A percentile compares a stretch with the other conserved stretches of the same genome.
phyloP scores from a whole-genome alignment of 2,329 filamentous ascomycete genomes.

The Phyllosticta capitalensis region DNA sequence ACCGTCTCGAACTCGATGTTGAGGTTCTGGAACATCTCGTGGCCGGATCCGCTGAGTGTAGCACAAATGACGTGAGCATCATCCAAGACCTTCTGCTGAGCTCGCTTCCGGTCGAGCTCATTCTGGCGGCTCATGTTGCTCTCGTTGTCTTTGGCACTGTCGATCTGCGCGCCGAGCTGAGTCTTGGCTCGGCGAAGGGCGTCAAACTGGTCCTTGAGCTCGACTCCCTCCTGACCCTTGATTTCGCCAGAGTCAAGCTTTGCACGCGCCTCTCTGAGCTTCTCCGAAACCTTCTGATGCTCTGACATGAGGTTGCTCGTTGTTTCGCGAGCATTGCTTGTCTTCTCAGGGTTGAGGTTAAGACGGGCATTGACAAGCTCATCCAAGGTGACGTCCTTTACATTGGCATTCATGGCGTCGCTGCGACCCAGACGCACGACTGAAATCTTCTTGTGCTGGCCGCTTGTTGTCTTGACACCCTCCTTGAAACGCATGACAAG shows the following conservation, averaged over 20 bases:
- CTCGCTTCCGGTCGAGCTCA: constrained; percentile 71
- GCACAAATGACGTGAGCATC: constrained; percentile 88
- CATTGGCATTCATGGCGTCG: constrained; percentile 83
- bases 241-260: constrained; percentile 54
- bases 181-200: constrained; percentile 67
- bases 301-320: constrained; percentile 61
- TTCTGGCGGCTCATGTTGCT: constrained; percentile 72
- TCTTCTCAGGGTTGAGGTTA: constrained; percentile 31
- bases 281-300: constrained; percentile 51
- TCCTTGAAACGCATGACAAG: constrained; percentile 84
- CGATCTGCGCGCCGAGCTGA: constrained; percentile 71
- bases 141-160: constrained; percentile 76
- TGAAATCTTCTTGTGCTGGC: constrained; percentile 65
- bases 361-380: constrained; percentile 75
- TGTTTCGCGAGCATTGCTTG: constrained; percentile 39
- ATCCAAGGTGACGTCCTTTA: constrained; percentile 86
- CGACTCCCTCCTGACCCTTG: constrained; percentile 52
- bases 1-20: constrained; percentile 98
- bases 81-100: constrained; percentile 87
- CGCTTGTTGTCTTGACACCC: constrained; percentile 69
- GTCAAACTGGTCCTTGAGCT: constrained; percentile 68
- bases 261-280: constrained; percentile 61
- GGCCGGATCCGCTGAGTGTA: constrained; percentile 88
- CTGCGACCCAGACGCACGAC: constrained; percentile 83
- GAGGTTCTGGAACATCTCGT: constrained; percentile 92